phyloP scores from a whole-genome alignment of 306 rosid species.

The Luffa aegyptiaca region DNA sequence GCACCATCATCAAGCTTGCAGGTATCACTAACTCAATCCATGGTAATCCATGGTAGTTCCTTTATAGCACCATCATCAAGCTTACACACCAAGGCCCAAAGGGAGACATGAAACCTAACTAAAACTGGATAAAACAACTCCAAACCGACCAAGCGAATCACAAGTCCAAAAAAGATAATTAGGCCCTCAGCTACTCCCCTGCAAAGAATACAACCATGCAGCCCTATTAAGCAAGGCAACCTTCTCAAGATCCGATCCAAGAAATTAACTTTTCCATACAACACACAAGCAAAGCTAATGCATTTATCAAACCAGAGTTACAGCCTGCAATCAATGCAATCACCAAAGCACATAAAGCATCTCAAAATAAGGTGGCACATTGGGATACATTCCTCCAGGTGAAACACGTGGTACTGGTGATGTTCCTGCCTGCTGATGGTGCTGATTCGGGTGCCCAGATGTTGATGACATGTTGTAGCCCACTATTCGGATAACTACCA shows the following conservation, averaged over 20 bases:
- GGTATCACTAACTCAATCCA: not conserved
- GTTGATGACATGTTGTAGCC: slow-evolving; percentile 50
- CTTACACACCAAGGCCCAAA: not conserved
- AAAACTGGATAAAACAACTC: too few relatives aligned
- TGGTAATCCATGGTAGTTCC: not conserved
- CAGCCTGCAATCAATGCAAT: too few relatives aligned
- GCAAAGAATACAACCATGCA: not conserved
- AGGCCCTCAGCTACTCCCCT: not conserved
- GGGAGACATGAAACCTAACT: not conserved
- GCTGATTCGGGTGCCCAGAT: slow-evolving; percentile 63
- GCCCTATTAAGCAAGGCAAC: not conserved
- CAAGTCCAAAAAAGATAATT: not conserved
- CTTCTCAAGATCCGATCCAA: too few relatives aligned
- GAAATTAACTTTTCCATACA: too few relatives aligned
- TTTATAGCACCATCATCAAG: not conserved
- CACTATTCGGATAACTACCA: slow-evolving; percentile 67
- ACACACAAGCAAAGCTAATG: too few relatives aligned
- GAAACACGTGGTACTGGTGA: slow-evolving; percentile 77
- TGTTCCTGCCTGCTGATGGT: slow-evolving; percentile 63
- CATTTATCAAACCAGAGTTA: too few relatives aligned
- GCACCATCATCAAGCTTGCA: not conserved
- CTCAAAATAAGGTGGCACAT: slow-evolving; percentile 55
- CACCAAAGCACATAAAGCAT: too few relatives aligned
- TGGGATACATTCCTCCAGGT: slow-evolving; percentile 79
- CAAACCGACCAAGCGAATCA: not conserved